phyloP scores from a whole-genome alignment of 805 yeast species.

The Metschnikowia koreensis region DNA sequence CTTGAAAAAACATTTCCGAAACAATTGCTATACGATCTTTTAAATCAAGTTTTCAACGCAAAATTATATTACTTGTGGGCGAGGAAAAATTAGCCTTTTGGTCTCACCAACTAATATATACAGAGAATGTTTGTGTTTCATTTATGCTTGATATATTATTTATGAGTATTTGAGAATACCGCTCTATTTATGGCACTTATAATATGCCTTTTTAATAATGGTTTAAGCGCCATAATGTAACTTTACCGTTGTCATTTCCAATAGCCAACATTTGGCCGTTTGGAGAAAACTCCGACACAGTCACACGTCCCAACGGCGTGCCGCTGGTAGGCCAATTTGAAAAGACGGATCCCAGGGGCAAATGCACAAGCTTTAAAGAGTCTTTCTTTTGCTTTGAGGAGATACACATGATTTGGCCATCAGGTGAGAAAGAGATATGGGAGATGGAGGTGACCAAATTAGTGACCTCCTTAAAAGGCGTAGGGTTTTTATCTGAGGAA shows the following conservation, averaged over 20 bases:
- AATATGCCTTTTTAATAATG: conserved; percentile 52
- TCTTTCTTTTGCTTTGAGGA: conserved; percentile 86
- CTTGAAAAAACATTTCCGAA: too few species aligned
- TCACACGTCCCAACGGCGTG: conserved; percentile 94
- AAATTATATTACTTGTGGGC: too few species aligned
- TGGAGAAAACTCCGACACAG: conserved; percentile 75
- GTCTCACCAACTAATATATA: too few species aligned
- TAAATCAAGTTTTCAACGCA: too few species aligned
- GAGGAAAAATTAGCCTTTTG: too few species aligned
- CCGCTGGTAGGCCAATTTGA: conserved; percentile 97
- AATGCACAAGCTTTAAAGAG: conserved; percentile 79
- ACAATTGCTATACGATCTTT: too few species aligned
- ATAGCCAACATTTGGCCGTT: conserved; percentile 78
- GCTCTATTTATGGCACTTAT: too few species aligned
- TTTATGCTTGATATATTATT: too few species aligned
- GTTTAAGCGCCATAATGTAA: conserved; percentile 82
- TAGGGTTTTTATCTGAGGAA: conserved; percentile 20
- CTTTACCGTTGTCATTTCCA: conserved; percentile 90
- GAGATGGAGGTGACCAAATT: conserved; percentile 82
- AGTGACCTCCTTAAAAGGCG: conserved; percentile 66
- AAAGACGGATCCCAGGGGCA: conserved; percentile 83
- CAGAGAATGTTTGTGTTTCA: too few species aligned
- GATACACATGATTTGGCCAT: conserved; percentile 84
- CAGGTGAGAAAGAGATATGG: conserved; percentile 68
- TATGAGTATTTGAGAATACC: too few species aligned